Conservation (phyloP, 2,329 filamentous ascomycete species). For the Diaporthe sp. region DNA sequence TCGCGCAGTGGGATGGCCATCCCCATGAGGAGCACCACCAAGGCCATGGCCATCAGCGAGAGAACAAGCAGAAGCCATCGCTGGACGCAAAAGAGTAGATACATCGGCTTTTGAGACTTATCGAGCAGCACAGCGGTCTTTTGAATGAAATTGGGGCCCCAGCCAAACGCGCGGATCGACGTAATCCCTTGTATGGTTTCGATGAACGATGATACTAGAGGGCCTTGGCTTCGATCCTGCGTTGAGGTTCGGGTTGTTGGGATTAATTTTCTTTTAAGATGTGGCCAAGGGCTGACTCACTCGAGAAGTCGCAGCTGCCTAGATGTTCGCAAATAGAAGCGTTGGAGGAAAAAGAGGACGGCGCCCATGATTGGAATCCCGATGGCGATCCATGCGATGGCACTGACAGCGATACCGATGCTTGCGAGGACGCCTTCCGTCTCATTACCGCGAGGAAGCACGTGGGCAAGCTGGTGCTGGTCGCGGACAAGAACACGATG, state of each 20-base stretch:
- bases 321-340: conserved; percentile 24
- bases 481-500: too few species aligned
- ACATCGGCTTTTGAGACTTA: conserved; percentile 42
- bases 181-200: conserved; percentile 6
- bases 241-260: background rate
- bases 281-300: background rate
- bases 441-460: too few species aligned
- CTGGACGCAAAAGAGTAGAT: conserved; percentile 42
- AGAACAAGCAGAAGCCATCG: conserved; percentile 43
- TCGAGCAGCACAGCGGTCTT: conserved; percentile 35
- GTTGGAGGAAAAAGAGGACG: conserved; percentile 9
- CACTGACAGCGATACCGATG: background rate
- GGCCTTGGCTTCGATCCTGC: conserved; percentile 14
- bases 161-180: conserved; percentile 36
- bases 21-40: conserved; percentile 41
- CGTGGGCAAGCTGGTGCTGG: too few species aligned
- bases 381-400: background rate
- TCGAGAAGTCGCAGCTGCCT: conserved; percentile 25
- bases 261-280: background rate
- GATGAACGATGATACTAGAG: background rate
- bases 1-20: conserved; percentile 31
- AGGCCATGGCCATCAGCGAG: conserved; percentile 39
- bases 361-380: conserved; percentile 5
- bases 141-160: conserved; percentile 8
- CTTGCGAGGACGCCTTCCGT: background rate